These are phyloP conservation scores for Septoria petroselini DNA, from an alignment of 2,329 filamentous ascomycete genomes.

Conservation along the genomic window DNA sequence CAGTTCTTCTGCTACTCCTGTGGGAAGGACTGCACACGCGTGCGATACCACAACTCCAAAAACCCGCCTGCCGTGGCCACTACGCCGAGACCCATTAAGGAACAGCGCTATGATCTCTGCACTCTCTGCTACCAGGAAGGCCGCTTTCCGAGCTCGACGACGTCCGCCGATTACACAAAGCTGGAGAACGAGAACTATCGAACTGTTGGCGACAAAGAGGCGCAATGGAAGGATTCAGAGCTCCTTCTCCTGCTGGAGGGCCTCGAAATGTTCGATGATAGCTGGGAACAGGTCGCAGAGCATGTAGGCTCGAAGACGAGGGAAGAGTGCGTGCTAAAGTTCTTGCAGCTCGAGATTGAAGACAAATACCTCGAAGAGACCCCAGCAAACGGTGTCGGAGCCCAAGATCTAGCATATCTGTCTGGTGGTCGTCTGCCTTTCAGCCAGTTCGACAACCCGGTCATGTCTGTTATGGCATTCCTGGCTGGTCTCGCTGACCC, in stretches of 20 bases:
- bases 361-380: constrained; percentile 81
- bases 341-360: constrained; percentile 93
- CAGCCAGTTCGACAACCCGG: constrained; percentile 88
- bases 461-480: constrained; percentile 94
- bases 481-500: constrained; percentile 88
- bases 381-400: constrained; percentile 52
- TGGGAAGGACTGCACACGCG: constrained; percentile 78
- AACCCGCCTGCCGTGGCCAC: constrained; percentile 47
- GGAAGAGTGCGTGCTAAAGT: constrained; percentile 96
- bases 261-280: constrained; percentile 88
- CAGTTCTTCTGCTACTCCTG: constrained; percentile 83
- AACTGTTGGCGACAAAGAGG: constrained; percentile 73
- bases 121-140: constrained; percentile 85
- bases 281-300: constrained; percentile 90
- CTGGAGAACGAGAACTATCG: constrained; percentile 85
- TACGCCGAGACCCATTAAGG: constrained; percentile 52
- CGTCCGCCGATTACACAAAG: constrained; percentile 77
- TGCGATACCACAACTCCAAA: constrained; percentile 69
- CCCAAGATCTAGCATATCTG: constrained; percentile 59
- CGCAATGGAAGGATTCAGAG: constrained; percentile 88
- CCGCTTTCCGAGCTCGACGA: constrained; percentile 75
- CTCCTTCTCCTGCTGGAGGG: constrained; percentile 85
- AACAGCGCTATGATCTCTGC: constrained; percentile 81
- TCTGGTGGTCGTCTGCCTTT: constrained; percentile 78
- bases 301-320: constrained; percentile 87